Evolutionary conservation across 768 basidiomycete species (phyloP).

Genomic region (Auricularia cornea): DNA sequence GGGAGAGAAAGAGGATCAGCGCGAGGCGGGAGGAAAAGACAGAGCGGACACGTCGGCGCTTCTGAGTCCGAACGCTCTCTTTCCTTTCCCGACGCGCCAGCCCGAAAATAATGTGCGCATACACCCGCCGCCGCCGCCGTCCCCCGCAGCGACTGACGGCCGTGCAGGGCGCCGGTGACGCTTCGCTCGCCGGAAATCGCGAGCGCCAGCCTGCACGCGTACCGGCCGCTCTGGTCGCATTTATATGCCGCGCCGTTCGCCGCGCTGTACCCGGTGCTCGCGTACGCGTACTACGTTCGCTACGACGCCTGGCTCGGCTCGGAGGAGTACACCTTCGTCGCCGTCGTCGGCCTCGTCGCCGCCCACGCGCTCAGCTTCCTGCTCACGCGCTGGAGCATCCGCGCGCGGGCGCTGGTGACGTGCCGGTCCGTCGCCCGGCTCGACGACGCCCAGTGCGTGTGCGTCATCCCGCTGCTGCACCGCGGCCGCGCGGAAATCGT

Average conservation of each 20-base stretch:
- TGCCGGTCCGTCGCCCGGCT: constrained; percentile 60
- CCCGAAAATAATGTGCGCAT: no score
- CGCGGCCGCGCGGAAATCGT: constrained; percentile 90
- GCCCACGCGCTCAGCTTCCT: constrained; percentile 91
- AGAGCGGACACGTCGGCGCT: no score
- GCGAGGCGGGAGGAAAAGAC: no score
- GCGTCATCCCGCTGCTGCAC: constrained; percentile 70
- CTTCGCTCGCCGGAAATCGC: constrained; percentile 63
- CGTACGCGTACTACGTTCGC: constrained; percentile 85
- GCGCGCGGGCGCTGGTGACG: constrained; percentile 70
- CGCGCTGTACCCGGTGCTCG: constrained; percentile 72
- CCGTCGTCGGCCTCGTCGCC: constrained; percentile 73
- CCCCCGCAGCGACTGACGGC: background rate
- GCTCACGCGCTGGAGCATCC: constrained; percentile 81
- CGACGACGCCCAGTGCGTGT: constrained; percentile 70
- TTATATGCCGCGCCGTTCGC: constrained; percentile 72
- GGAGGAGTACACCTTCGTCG: constrained; percentile 97
- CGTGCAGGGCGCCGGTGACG: constrained; percentile 33
- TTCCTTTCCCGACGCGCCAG: constrained; percentile 64
- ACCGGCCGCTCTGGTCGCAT: constrained; percentile 60
- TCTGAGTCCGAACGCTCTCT: no score
- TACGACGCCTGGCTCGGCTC: constrained; percentile 88
- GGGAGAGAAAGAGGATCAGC: no score
- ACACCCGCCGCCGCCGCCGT: no score
- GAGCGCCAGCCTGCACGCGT: constrained; percentile 54